phyloP scores from a whole-genome alignment of 2,329 filamentous ascomycete genomes.

The Trichophyton verrucosum region DNA sequence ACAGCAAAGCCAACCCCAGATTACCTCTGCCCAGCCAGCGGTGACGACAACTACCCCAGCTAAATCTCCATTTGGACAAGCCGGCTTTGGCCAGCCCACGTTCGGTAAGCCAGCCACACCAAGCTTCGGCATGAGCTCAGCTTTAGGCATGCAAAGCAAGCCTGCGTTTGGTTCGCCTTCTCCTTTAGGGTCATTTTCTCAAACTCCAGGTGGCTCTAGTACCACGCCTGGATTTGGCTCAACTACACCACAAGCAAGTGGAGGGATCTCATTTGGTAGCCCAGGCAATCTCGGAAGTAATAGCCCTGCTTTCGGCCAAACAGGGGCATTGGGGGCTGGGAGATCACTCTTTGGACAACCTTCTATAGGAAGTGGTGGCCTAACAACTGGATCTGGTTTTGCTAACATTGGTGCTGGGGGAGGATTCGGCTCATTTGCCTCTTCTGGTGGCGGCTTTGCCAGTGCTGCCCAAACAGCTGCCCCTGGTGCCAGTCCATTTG shows the following conservation, averaged over 20 bases:
- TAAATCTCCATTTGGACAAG: slow-evolving; percentile 11
- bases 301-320: slow-evolving; percentile 23
- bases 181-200: not conserved
- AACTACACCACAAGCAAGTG: slow-evolving; percentile 15
- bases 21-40: slow-evolving; percentile 14
- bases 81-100: slow-evolving; percentile 16
- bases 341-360: slow-evolving; percentile 23
- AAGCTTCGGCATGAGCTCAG: slow-evolving; percentile 14
- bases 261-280: slow-evolving; percentile 24
- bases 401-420: slow-evolving; percentile 13
- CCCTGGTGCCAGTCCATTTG: slow-evolving; percentile 7
- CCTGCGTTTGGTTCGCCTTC: slow-evolving; percentile 10
- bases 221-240: slow-evolving; percentile 25
- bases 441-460: slow-evolving; percentile 1
- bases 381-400: not conserved
- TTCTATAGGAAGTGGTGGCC: slow-evolving; percentile 4
- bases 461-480: slow-evolving; percentile 5
- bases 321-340: slow-evolving; percentile 13
- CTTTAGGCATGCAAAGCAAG: slow-evolving; percentile 7
- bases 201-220: slow-evolving; percentile 11
- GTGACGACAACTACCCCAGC: slow-evolving; percentile 13
- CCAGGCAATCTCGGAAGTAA: slow-evolving; percentile 23
- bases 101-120: slow-evolving; percentile 20
- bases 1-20: slow-evolving; percentile 21
- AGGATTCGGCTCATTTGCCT: slow-evolving; percentile 9